A percentile compares a stretch with the other conserved stretches of the same genome.
These are phyloP conservation scores for Epichloe hybrida DNA, from an alignment of 2,329 filamentous ascomycete species.

Conservation along the genomic window DNA sequence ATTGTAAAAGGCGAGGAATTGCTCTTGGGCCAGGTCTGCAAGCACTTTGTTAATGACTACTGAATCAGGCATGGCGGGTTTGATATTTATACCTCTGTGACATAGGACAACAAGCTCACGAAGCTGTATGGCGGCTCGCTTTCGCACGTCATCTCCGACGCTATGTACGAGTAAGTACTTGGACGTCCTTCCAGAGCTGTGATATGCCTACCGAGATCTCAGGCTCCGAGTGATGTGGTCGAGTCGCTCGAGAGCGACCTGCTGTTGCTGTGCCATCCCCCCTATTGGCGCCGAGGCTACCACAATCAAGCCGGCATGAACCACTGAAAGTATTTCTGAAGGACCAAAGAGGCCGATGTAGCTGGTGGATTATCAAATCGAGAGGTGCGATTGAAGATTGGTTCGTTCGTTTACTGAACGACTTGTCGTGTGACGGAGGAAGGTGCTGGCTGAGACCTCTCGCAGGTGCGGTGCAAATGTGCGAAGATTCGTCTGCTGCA, in stretches of 20 bases:
- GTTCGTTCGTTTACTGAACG: not conserved
- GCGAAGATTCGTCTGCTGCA: slow-evolving; percentile 1
- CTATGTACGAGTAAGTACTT: slow-evolving; percentile 13
- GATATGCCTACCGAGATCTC: slow-evolving; percentile 35
- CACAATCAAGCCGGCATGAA: slow-evolving; percentile 18
- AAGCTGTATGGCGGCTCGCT: slow-evolving; percentile 39
- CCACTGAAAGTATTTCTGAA: not conserved
- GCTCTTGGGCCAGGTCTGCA: slow-evolving; percentile 63
- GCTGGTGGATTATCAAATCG: not conserved
- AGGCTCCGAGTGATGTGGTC: slow-evolving; percentile 42
- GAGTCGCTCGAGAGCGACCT: slow-evolving; percentile 41
- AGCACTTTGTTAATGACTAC: not conserved
- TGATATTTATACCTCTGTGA: slow-evolving; percentile 33
- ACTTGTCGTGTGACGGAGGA: slow-evolving; percentile 1
- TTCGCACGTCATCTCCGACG: slow-evolving; percentile 34
- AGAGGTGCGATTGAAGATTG: not conserved
- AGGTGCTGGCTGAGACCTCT: slow-evolving; percentile 4
- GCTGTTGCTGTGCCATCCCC: slow-evolving; percentile 32
- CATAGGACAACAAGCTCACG: slow-evolving; percentile 41
- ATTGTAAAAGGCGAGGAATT: slow-evolving; percentile 51
- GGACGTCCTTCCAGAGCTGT: not conserved
- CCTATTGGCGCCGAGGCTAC: slow-evolving; percentile 12
- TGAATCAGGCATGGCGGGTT: not conserved
- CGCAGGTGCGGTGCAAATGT: slow-evolving; percentile 3
- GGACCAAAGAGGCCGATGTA: not conserved